A percentile compares a stretch with the other conserved stretches of the same genome.
Evolutionary conservation across 83 land plant genomes (phyloP).

Genomic region (Larix sibirica): DNA sequence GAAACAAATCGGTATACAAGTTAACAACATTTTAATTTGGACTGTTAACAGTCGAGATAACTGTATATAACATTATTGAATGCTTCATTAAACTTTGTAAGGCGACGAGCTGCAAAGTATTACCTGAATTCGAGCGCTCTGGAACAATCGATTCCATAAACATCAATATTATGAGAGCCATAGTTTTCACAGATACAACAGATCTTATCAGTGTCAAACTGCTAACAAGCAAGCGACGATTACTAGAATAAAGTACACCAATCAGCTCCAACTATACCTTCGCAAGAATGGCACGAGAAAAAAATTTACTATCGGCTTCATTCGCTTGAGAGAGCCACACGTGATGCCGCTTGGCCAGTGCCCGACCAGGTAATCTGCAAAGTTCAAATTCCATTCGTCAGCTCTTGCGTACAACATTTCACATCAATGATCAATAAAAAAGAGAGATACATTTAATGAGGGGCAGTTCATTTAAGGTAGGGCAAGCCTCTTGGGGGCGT

Average conservation of each 20-base stretch:
- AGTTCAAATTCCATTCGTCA: too few relatives aligned
- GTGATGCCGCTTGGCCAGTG: conserved; percentile 56
- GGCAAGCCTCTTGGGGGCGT: too few relatives aligned
- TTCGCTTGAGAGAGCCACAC: conserved; percentile 78
- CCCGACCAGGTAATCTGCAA: conserved; percentile 80
- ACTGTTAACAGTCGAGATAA: neutral
- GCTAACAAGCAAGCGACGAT: neutral
- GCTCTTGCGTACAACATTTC: too few relatives aligned
- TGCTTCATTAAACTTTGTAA: neutral
- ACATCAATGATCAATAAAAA: too few relatives aligned
- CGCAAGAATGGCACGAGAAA: conserved; percentile 85
- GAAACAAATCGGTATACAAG: conserved; percentile 4
- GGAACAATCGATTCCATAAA: conserved; percentile 2
- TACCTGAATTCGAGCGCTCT: conserved; percentile 83
- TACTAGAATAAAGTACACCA: conserved; percentile 8
- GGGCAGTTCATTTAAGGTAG: too few relatives aligned
- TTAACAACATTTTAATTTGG: neutral
- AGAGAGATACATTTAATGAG: too few relatives aligned
- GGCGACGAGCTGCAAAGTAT: neutral
- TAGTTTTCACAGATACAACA: neutral
- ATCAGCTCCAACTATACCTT: conserved; percentile 51
- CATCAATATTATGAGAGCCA: neutral
- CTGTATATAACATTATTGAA: too few relatives aligned
- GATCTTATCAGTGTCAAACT: too few relatives aligned
- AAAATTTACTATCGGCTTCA: conserved; percentile 78